These are phyloP conservation scores for Salix arbutifolia DNA, from an alignment of 345 rosid species.

Conservation along the genomic window DNA sequence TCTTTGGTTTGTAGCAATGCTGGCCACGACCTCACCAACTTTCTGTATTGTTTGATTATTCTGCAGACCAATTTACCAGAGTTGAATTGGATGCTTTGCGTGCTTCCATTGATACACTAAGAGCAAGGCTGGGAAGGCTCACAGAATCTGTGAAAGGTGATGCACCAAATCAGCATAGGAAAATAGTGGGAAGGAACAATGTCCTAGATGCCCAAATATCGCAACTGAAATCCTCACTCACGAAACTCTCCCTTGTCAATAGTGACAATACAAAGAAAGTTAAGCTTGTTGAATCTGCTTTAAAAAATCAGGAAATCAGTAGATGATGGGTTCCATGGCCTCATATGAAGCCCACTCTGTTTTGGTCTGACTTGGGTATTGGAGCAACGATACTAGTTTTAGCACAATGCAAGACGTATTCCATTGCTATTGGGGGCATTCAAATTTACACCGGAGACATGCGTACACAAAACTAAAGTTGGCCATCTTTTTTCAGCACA, in stretches of 20 bases:
- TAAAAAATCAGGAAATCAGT: slow-evolving; percentile 45
- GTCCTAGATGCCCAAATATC: slow-evolving; percentile 54
- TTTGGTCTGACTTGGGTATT: background rate
- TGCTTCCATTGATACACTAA: slow-evolving; percentile 61
- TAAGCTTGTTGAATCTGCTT: slow-evolving; percentile 58
- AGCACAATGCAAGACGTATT: background rate
- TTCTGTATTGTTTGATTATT: slow-evolving; percentile 10
- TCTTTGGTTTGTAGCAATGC: background rate
- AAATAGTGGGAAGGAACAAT: slow-evolving; percentile 32
- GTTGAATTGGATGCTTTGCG: slow-evolving; percentile 70
- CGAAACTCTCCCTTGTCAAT: slow-evolving; percentile 67
- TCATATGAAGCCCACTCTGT: background rate
- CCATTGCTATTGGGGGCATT: background rate
- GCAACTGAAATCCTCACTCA: slow-evolving; percentile 58
- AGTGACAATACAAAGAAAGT: slow-evolving; percentile 62
- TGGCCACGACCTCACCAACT: background rate
- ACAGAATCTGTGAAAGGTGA: slow-evolving; percentile 39
- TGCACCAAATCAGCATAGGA: slow-evolving; percentile 34
- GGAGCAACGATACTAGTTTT: background rate
- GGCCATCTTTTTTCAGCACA: background rate
- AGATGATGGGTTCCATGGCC: background rate
- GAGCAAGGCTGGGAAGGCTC: slow-evolving; percentile 56
- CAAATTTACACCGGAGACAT: background rate
- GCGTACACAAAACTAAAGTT: background rate
- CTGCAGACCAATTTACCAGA: slow-evolving; percentile 57